Base-by-base conservation (phyloP, 148 eudicot genomes). In the Camellia lanceoleosa region DNA sequence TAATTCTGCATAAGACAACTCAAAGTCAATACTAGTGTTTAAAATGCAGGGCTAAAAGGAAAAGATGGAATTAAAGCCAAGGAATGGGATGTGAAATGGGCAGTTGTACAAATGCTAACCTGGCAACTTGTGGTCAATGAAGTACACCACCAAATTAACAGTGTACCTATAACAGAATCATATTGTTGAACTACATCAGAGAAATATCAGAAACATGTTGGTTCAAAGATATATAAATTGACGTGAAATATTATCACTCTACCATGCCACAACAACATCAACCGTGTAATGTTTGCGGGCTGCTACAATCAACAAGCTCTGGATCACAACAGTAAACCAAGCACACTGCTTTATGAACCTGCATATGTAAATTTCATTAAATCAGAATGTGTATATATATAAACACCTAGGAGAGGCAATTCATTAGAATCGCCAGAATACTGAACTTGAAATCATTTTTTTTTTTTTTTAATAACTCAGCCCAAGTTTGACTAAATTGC, bases 251-350 rank as follows among this genome's bases (percentile, higher is more conserved):
- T 59, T 74, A 43, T 74, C 51, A 38, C 63, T 38, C 67, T 46
- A 94, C 98, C 98, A 94, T 30, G 98, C 98, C 68, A 92, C 97
- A 51, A 93, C 90, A 69, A 95, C 89, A 70, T 95, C 99, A 78
- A 95, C 99, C 0, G 97, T 90, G 88, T 96, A 96, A 87, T 96
- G 99, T 81, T 96, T 96, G 60, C 99, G 97, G 23, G 99, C 92
- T 78, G 99, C 99, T 77, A 96, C 76, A 19, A 96, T 96, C 90
- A 96, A 88, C 69, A 93, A 89, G 87, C 99, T 96, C 80, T 93
- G 99, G 62, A 84, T 82, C 47, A 93, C 84, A 69, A 87, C 98
- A 15, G 83, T 80, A 68, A 93, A 70, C 98, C 98, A 95, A 23
- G 91, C 96, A 83, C 87, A 81, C 83, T 90, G 97, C 88, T 95